Conservation (phyloP, 2,329 filamentous ascomycete species). For the Ophiostoma fasciatum region DNA sequence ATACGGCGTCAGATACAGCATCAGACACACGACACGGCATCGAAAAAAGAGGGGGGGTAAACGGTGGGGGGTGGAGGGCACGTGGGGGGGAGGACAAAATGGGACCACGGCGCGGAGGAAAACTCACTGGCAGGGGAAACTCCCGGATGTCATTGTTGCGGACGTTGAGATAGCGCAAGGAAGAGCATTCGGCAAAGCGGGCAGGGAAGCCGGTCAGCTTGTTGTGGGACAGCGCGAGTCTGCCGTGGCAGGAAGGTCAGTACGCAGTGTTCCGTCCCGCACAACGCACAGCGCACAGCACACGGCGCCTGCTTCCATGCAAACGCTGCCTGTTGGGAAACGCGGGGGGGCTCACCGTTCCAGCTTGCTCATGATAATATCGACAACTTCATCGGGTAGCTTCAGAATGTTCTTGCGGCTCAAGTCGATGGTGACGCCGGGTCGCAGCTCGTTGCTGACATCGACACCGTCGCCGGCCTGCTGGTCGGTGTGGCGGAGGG, state of each 20-base stretch:
- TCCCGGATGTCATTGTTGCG: constrained; percentile 58
- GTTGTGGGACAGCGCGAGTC: constrained; percentile 71
- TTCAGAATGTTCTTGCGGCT: constrained; percentile 60
- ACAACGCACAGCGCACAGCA: too few species aligned
- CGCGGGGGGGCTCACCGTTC: constrained; percentile 51
- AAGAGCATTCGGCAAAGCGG: constrained; percentile 61
- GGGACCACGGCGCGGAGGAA: background rate
- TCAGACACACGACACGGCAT: constrained; percentile 1
- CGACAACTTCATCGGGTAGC: constrained; percentile 58
- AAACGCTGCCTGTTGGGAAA: too few species aligned
- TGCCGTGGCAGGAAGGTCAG: constrained; percentile 18
- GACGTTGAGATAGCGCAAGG: constrained; percentile 66
- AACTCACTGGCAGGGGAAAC: constrained; percentile 39
- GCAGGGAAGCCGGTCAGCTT: constrained; percentile 53
- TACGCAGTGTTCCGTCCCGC: background rate
- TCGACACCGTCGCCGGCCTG: constrained; percentile 46
- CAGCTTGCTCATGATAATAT: constrained; percentile 58
- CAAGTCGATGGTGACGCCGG: constrained; percentile 64
- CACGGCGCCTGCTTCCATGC: too few species aligned
- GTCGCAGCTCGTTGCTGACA: constrained; percentile 45
- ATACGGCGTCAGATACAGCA: constrained; percentile 1
- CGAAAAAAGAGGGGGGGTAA: constrained; percentile 7
- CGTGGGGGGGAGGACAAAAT: constrained; percentile 3
- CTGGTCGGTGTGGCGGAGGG: constrained; percentile 48
- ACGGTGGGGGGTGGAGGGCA: constrained; percentile 6